These are phyloP conservation scores for Penicillium sp. DNA, from an alignment of 2,329 filamentous ascomycete genomes.

Conservation along the genomic window DNA sequence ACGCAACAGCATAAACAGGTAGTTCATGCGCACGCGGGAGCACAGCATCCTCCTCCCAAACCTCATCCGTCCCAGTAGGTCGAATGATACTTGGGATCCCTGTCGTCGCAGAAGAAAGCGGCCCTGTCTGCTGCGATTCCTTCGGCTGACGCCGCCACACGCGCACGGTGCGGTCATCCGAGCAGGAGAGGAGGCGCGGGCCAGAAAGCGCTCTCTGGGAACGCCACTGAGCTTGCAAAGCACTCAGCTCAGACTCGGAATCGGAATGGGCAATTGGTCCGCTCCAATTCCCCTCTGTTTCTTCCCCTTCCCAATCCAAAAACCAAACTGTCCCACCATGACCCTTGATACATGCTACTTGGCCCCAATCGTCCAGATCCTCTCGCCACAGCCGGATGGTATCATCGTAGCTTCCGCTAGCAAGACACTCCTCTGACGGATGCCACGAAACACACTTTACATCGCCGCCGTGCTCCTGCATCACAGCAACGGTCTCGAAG, in stretches of 20 bases:
- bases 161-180: slow-evolving; percentile 75
- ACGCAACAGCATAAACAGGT: slow-evolving; percentile 78
- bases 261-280: background rate
- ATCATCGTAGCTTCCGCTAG: slow-evolving; percentile 91
- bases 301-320: slow-evolving; percentile 61
- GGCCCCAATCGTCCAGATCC: slow-evolving; percentile 91
- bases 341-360: slow-evolving; percentile 75
- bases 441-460: slow-evolving; percentile 95
- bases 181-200: slow-evolving; percentile 72
- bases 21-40: slow-evolving; percentile 74
- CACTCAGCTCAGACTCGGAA: slow-evolving; percentile 4
- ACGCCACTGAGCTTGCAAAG: slow-evolving; percentile 25
- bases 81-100: slow-evolving; percentile 89
- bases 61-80: slow-evolving; percentile 66
- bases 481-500: slow-evolving; percentile 92
- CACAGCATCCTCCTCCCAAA: slow-evolving; percentile 75
- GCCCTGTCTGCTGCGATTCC: slow-evolving; percentile 34
- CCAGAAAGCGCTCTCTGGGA: slow-evolving; percentile 33
- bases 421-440: slow-evolving; percentile 73
- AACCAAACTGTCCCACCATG: slow-evolving; percentile 89
- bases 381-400: slow-evolving; percentile 85
- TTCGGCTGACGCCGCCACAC: slow-evolving; percentile 69
- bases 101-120: slow-evolving; percentile 39
- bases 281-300: slow-evolving; percentile 13
- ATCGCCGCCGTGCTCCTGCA: slow-evolving; percentile 92